Conservation (phyloP, 2,329 filamentous ascomycete species). For the Cryphonectria carpinicola region DNA sequence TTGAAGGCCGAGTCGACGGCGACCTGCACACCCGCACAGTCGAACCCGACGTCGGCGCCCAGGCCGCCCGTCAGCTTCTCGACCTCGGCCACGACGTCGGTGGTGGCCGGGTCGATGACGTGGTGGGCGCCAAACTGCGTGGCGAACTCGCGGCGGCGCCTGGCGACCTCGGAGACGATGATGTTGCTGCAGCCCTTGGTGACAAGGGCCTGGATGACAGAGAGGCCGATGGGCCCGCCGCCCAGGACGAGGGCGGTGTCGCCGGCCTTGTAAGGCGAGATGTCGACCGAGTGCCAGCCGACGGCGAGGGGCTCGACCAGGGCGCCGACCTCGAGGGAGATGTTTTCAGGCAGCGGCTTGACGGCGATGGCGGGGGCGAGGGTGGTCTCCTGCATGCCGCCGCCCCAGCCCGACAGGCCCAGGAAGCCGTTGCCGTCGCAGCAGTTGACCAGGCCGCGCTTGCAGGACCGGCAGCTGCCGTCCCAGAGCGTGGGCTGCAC, state of each 20-base stretch:
- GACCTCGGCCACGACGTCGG: conserved; percentile 30
- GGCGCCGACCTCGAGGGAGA: conserved; percentile 58
- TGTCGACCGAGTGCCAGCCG: conserved; percentile 62
- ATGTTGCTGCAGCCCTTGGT: conserved; percentile 57
- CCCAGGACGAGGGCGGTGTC: conserved; percentile 61
- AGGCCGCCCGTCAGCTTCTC: conserved; percentile 29
- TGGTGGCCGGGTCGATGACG: conserved; percentile 26
- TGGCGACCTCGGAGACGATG: conserved; percentile 60
- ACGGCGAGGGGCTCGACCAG: conserved; percentile 67
- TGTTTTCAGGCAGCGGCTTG: conserved; percentile 52
- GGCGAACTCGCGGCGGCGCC: conserved; percentile 54
- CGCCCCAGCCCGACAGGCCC: conserved; percentile 48
- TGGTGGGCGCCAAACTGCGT: conserved; percentile 54
- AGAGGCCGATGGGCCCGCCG: conserved; percentile 65
- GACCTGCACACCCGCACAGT: conserved; percentile 34
- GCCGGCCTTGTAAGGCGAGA: conserved; percentile 35
- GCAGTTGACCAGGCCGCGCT: conserved; percentile 40
- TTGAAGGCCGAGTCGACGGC: conserved; percentile 31
- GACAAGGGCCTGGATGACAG: conserved; percentile 61
- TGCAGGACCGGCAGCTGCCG: conserved; percentile 57
- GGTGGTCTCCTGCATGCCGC: conserved; percentile 57
- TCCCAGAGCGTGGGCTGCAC: conserved; percentile 63
- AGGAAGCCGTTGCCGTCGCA: conserved; percentile 49
- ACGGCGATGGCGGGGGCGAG: conserved; percentile 51
- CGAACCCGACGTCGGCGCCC: conserved; percentile 32